These are phyloP conservation scores for Grigorovia humatica DNA, from an alignment of 805 yeast genomes.

Conservation along the genomic window DNA sequence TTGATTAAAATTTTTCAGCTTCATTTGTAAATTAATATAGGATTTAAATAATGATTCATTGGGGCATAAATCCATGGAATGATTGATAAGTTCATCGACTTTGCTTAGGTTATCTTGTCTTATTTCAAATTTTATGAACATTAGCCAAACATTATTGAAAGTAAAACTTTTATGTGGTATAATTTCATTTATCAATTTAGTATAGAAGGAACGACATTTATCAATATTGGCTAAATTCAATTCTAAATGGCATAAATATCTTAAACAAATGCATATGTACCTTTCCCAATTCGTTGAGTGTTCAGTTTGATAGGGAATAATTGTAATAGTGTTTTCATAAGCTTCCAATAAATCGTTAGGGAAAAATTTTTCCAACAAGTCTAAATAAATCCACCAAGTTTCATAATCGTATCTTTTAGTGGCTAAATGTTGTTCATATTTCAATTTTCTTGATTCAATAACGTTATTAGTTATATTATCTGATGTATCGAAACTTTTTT, in stretches of 20 bases:
- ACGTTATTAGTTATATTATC: constrained; percentile 45
- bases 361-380: constrained; percentile 36
- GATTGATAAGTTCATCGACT: constrained; percentile 65
- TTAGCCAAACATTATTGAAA: constrained; percentile 66
- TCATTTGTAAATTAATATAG: constrained; percentile 60
- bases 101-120: constrained; percentile 41
- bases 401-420: constrained; percentile 52
- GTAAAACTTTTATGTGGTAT: constrained; percentile 55
- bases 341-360: constrained; percentile 6
- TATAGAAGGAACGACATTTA: constrained; percentile 42
- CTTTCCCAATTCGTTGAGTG: constrained; percentile 50
- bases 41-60: constrained; percentile 46
- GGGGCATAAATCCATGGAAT: constrained; percentile 58
- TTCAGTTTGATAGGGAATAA: constrained; percentile 16
- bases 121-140: constrained; percentile 61
- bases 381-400: constrained; percentile 72
- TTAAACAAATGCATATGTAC: constrained; percentile 62
- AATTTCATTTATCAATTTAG: constrained; percentile 32
- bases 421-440: constrained; percentile 41
- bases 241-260: constrained; percentile 56
- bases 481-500: constrained; percentile 51
- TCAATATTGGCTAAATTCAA: constrained; percentile 33
- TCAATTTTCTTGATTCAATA: constrained; percentile 41
- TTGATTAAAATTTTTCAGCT: constrained; percentile 69
- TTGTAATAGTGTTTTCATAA: constrained; percentile 10